Conservation (phyloP, 1,284 basidiomycete species). For the Pascua sp. region DNA sequence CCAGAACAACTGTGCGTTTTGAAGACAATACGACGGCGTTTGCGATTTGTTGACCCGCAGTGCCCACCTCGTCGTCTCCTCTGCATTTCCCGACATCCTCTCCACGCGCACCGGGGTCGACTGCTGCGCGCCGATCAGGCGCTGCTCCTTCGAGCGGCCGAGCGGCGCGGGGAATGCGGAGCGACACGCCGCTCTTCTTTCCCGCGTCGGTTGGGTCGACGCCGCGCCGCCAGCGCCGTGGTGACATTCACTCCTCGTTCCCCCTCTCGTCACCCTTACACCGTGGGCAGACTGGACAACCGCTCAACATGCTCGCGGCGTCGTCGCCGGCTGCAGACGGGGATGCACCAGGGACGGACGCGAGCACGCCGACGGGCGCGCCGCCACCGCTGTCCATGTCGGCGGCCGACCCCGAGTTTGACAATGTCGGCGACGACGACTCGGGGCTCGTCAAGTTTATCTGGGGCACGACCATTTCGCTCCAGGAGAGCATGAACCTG, state of each 20-base stretch:
- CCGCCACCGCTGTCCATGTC: background rate
- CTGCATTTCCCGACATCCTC: constrained; percentile 71
- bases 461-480: constrained; percentile 93
- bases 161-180: constrained; percentile 13
- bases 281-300: constrained; percentile 25
- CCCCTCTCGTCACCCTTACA: constrained; percentile 59
- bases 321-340: background rate
- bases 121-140: constrained; percentile 38
- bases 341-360: background rate
- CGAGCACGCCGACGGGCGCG: constrained; percentile 1
- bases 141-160: constrained; percentile 11
- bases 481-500: constrained; percentile 82
- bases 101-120: constrained; percentile 54
- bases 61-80: constrained; percentile 57
- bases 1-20: constrained; percentile 11
- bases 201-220: constrained; percentile 52
- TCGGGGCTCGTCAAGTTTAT: constrained; percentile 73
- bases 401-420: constrained; percentile 50
- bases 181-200: constrained; percentile 49
- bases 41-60: constrained; percentile 35
- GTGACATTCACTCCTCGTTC: constrained; percentile 77
- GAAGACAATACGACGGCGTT: background rate
- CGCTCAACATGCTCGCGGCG: constrained; percentile 4
- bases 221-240: constrained; percentile 68
- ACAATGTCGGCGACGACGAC: constrained; percentile 48